phyloP scores from a whole-genome alignment of 1,284 basidiomycete genomes.

The Ceratobasidium sp. region DNA sequence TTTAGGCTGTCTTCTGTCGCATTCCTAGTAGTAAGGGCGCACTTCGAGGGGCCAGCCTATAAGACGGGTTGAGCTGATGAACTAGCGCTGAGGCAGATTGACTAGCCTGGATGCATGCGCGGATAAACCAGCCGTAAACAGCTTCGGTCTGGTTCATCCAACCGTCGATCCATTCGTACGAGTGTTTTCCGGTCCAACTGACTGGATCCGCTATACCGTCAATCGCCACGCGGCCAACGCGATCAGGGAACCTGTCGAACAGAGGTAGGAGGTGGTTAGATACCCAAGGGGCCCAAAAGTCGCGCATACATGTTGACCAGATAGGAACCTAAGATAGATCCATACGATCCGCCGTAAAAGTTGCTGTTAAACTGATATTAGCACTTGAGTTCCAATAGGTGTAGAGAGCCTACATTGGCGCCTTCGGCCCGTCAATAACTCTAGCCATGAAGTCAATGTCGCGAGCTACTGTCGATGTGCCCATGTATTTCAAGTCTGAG shows the following conservation, averaged over 20 bases:
- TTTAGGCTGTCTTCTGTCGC: slow-evolving; percentile 53
- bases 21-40: slow-evolving; percentile 54
- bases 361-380: slow-evolving; percentile 43
- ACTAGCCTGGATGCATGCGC: slow-evolving; percentile 58
- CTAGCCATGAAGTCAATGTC: slow-evolving; percentile 63
- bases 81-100: not conserved
- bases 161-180: slow-evolving; percentile 50
- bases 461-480: slow-evolving; percentile 62
- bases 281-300: not conserved
- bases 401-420: slow-evolving; percentile 58
- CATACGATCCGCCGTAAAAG: slow-evolving; percentile 48
- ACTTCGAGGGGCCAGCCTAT: slow-evolving; percentile 54
- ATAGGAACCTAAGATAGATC: slow-evolving; percentile 53
- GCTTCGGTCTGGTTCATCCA: slow-evolving; percentile 57
- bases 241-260: slow-evolving; percentile 47
- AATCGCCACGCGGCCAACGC: slow-evolving; percentile 51
- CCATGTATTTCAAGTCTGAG: slow-evolving; percentile 62
- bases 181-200: slow-evolving; percentile 45
- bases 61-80: not conserved
- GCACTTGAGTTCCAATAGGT: no score
- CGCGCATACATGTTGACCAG: slow-evolving; percentile 54
- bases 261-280: not conserved
- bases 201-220: slow-evolving; percentile 49
- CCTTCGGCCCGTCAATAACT: slow-evolving; percentile 60
- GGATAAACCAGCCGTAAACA: slow-evolving; percentile 58